Evolutionary conservation across 768 basidiomycete genomes (phyloP), one percentile per base, ranked within the genome.

Genomic region (Bullera alba): DNA sequence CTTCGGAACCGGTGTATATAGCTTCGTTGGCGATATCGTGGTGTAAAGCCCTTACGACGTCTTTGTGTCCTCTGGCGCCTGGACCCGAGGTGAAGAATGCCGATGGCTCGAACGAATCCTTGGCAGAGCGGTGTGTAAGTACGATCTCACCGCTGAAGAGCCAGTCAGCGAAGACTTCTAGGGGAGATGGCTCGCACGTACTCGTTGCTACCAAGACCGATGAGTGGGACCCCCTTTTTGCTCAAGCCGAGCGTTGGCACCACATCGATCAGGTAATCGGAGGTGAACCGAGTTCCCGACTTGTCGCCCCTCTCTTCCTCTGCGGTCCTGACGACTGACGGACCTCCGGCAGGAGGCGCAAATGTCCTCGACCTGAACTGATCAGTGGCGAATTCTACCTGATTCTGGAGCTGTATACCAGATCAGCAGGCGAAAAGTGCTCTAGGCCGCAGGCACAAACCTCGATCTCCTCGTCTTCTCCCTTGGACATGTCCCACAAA

Each of bases 401-500:
- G 53, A 34, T 58, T 56, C 45, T 60, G 57, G 25, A 71, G 50
- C 61, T 67, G 39, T 42, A 51, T 12, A 16, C n/a, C 25, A 16
- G n/a, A 29, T 27, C 19, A 17, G 22, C 21, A 25, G 10, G n/a
- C n/a, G n/a, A n/a, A n/a, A 17, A 8, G 47, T 26, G 22, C 7
- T 34, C 16, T 34, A 26, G 26, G 29, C 15, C 27, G 26, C 15
- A 34, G 8, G 10, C 14, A 49, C 63, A 43, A 22, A 66, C 61
- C 52, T 71, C 65, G 4, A 67, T 10, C 35, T 63, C 60, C n/a
- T 53, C 66, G n/a, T 66, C 57, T 7, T 52, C 59, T 3, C 59
- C 61, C 21, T 44, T 34, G 0, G 60, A 63, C 12, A 70, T 47
- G 23, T 83, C 80, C 92, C 90, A 96, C 14, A 80, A 77, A 49